Evolutionary conservation across 2,329 filamentous ascomycete genomes (phyloP), one percentile per base, ranked within the genome.

Genomic region (Pseudogymnoascus sp.): DNA sequence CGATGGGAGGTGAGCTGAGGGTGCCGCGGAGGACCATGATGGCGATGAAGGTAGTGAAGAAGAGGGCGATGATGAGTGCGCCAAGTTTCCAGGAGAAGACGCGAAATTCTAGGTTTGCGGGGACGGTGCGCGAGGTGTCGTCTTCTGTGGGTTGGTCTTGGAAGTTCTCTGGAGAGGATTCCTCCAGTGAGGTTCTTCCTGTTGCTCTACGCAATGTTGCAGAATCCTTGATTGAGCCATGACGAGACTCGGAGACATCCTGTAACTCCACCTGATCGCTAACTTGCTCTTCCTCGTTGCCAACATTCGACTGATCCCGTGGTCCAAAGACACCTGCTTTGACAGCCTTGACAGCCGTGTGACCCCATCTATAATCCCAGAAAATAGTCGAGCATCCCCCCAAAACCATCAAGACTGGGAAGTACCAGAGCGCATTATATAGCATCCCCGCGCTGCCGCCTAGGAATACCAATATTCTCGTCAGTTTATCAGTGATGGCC

Each of bases 351-450:
- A 18, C 25, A 14, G n/a, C 50, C 4, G 10, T 56, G n/a, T 56
- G 50, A 2, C 50, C 50, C 50, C 50, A 56, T 12, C 25, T 56
- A 46, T 75, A 76, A 72, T 90, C 88, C 77, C 83, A 85, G 0
- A 82, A 62, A 0, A 85, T 72, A 0, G 84, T 82, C 0, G 74
- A 72, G 1, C 79, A 10, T 0, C 87, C 88, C 0, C 81, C 83
- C 1, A 78, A 66, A 0, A 82, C 68, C 74, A 91, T 86, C 4
- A 91, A 70, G 0, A 84, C 69, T 0, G 89, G 89, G 53, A 90
- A 91, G 67, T 89, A 92, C 89, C 89, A 92, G 0, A 91, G 74
- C 0, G 87, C 83, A 60, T 85, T 90, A 68, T 91, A 91, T 59
- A 89, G 78, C 67, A 91, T 75, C 0, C 88, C 89, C 0, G 86